Evolutionary conservation across 208 protist species (phyloP), one percentile per base, ranked within the genome.

Genomic region (Wallacemonas sp.): DNA sequence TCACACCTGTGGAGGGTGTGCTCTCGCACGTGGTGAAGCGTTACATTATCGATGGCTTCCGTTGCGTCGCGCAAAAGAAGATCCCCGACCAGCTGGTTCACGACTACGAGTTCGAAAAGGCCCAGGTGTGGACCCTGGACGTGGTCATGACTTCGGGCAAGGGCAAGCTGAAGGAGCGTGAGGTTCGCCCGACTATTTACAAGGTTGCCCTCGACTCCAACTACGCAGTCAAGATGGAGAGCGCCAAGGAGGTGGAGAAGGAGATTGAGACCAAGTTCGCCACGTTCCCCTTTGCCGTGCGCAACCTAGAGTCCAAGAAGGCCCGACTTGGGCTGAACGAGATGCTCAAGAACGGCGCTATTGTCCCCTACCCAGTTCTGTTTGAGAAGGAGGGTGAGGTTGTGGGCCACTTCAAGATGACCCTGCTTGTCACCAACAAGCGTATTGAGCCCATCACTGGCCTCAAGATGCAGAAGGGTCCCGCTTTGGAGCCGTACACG

Each of bases 141-240:
- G 86, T 97, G 49, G 84, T 95, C 28, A 80, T 95, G 73, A 83
- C 80, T 33, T 94, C 86, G 38, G 90, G 89, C 51, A 96, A 93
- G 66, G 90, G 91, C 54, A 97, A 97, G 75, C 77, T 97, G 47
- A 89, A 78, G 55, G 95, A 99, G 84, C 68, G 71, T 22, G 85
- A 98, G 39, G 70, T 62, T 11, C 80, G 90, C 47, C 90, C 97
- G 44, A 93, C 75, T 53, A 77, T 99, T 39, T 99, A 94, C 91
- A 99, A 99, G 88, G 88, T 97, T 46, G 73, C 91, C 1, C 76
- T 98, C 8, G 96, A 99, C 63, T 81, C 88, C 28, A 91, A 90
- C 45, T 99, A 99, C 88, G 72, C 83, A 15, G 88, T 99, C 24
- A 99, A 99, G 93, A 91, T 99, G 90, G 97, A 99, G 80, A 93